A percentile compares a stretch with the other conserved stretches of the same genome.
Evolutionary conservation across 1,284 basidiomycete genomes (phyloP).

Genomic region (Apiotrichum veenhuisii): DNA sequence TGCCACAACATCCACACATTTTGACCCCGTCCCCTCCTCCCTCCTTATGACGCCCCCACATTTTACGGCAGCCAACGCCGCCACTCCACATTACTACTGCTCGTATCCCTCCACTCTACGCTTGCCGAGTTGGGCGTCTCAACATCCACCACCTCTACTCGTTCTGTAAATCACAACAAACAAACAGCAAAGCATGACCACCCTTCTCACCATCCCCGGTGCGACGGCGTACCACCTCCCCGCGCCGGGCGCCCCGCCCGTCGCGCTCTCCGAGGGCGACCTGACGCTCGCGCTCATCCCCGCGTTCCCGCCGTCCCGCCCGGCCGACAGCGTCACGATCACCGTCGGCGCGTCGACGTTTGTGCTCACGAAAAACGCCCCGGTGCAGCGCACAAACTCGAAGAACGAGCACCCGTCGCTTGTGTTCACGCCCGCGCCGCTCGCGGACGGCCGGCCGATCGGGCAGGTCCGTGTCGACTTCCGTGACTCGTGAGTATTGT

Average conservation of each 20-base stretch:
- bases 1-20: too few relatives aligned
- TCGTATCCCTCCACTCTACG: too few relatives aligned
- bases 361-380: constrained; percentile 33
- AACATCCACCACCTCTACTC: neutral
- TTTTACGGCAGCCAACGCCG: too few relatives aligned
- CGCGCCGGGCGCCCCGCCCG: constrained; percentile 26
- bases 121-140: neutral
- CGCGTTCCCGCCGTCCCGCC: constrained; percentile 37
- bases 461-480: constrained; percentile 46
- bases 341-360: constrained; percentile 40
- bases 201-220: constrained; percentile 39
- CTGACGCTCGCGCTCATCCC: constrained; percentile 42
- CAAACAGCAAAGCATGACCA: constrained; percentile 32
- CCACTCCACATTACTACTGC: too few relatives aligned
- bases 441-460: constrained; percentile 33
- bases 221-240: constrained; percentile 42
- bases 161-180: neutral
- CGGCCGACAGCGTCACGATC: constrained; percentile 34
- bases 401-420: constrained; percentile 42
- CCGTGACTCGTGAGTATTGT: constrained; percentile 34
- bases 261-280: constrained; percentile 42
- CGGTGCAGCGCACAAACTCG: constrained; percentile 39
- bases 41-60: neutral
- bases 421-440: constrained; percentile 42
- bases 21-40: too few relatives aligned